phyloP scores from a whole-genome alignment of 2,329 filamentous ascomycete genomes.

The Aspergillus ibericus region DNA sequence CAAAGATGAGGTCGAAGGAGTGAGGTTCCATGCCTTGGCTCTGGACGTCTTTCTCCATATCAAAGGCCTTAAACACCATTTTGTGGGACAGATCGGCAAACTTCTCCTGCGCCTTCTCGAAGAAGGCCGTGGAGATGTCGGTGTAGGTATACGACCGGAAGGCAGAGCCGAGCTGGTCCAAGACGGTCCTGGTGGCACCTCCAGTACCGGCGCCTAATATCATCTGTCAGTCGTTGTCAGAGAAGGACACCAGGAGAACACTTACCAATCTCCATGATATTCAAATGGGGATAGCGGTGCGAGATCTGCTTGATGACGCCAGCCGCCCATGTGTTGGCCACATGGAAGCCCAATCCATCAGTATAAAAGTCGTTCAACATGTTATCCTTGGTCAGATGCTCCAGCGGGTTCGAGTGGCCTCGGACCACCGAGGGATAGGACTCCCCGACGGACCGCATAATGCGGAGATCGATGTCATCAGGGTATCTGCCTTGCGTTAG shows the following conservation, averaged over 20 bases:
- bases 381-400: no score
- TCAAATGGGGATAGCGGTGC: slow-evolving; percentile 44
- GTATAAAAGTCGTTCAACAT: neutral
- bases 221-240: no score
- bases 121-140: slow-evolving; percentile 47
- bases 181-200: slow-evolving; percentile 39
- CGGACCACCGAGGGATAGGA: no score
- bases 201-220: slow-evolving; percentile 44
- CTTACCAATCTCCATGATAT: slow-evolving; percentile 41
- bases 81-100: slow-evolving; percentile 27
- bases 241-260: no score
- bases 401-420: no score
- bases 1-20: slow-evolving; percentile 38
- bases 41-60: slow-evolving; percentile 31
- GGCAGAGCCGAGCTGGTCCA: slow-evolving; percentile 30
- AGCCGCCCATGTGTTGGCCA: no score
- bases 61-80: slow-evolving; percentile 26
- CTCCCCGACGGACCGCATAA: no score
- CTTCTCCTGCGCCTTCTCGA: slow-evolving; percentile 33
- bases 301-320: slow-evolving; percentile 33
- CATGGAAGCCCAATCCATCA: no score
- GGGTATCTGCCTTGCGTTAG: no score
- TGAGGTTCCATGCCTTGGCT: slow-evolving; percentile 35
- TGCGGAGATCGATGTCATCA: no score
- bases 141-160: slow-evolving; percentile 47